Base-by-base conservation (phyloP, 805 yeast genomes). In the Candida khao-thaluensis region DNA sequence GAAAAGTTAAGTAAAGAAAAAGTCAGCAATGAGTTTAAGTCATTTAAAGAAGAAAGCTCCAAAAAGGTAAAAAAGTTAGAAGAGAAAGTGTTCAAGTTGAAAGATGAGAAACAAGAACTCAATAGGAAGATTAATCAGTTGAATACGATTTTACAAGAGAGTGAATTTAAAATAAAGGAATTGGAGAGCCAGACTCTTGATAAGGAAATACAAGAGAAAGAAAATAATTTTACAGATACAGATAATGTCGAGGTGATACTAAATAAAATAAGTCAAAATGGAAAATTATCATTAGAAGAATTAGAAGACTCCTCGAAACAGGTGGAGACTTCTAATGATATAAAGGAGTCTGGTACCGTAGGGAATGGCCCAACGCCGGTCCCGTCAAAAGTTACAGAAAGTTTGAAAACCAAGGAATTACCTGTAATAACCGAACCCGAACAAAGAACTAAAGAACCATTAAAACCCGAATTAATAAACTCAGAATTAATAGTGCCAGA, bases 31-130 rank as follows among this genome's bases (percentile, higher is more conserved):
- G 48, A 44, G 4, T 29, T 39, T 17, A 38, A 34, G 15, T 4
- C 14, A 17, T 24, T 27, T 24, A 30, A 32, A 38, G 45, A 47
- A 15, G 43, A 44, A 9, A 37, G 23, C 24, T 23, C 16, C 11
- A 32, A 23, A 24, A 32, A 34, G 33, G 12, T 10, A 11, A 32
- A 24, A 22, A 37, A 37, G 23, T 29, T 41, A 11, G 44, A 41
- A 30, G 44, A 41, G 17, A 41, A 41, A 24, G 5, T 41, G 4
- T 30, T 10, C 17, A 37, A 34, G 15, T 15, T 42, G 10, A 38
- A 26, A 23, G 36, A 42, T 10, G 42, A 38, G 11, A 42, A 38
- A 28, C 45, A 30, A n/a, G 45, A 29, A n/a, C 24, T 38, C 2
- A 38, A 14, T 24, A 38, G 36, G 26, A 26, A 34, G 18, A 6